Conservation (phyloP, 2,329 filamentous ascomycete genomes). For the Fusarium mundagurra region DNA sequence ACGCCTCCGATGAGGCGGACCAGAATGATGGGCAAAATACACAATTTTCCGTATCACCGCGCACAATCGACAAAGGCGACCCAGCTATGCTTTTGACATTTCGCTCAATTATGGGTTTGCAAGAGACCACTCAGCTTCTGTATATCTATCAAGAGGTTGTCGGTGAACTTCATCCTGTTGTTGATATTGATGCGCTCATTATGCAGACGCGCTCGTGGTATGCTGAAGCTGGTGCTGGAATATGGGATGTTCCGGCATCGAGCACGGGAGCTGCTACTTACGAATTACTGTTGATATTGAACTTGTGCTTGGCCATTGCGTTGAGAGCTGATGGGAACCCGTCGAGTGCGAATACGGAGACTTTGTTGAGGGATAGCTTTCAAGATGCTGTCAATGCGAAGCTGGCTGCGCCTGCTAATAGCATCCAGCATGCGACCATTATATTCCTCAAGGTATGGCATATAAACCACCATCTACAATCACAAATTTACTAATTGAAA, state of each 20-base stretch:
- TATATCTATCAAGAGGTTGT: constrained; percentile 26
- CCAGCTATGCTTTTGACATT: constrained; percentile 17
- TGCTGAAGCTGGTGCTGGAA: constrained; percentile 4
- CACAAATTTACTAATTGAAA: neutral
- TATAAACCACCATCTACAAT: no score
- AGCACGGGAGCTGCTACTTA: constrained; percentile 9
- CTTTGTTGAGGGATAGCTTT: constrained; percentile 15
- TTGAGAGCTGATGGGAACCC: constrained; percentile 8
- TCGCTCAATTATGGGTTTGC: constrained; percentile 8
- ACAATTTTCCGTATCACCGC: neutral
- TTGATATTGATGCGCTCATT: constrained; percentile 12
- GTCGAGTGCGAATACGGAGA: neutral
- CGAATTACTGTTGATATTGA: constrained; percentile 13
- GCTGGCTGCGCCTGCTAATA: constrained; percentile 21
- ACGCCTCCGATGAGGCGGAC: neutral
- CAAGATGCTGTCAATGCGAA: constrained; percentile 27
- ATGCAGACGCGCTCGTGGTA: constrained; percentile 18
- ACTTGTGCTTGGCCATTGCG: constrained; percentile 19
- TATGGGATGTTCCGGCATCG: constrained; percentile 18
- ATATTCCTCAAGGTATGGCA: constrained; percentile 13
- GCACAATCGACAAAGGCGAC: constrained; percentile 10
- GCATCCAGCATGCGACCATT: constrained; percentile 23
- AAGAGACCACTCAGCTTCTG: constrained; percentile 17
- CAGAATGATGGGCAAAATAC: neutral
- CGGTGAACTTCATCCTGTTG: constrained; percentile 20